These are phyloP conservation scores for Drechslerella dactyloides DNA, from an alignment of 2,329 filamentous ascomycete genomes.

Conservation along the genomic window DNA sequence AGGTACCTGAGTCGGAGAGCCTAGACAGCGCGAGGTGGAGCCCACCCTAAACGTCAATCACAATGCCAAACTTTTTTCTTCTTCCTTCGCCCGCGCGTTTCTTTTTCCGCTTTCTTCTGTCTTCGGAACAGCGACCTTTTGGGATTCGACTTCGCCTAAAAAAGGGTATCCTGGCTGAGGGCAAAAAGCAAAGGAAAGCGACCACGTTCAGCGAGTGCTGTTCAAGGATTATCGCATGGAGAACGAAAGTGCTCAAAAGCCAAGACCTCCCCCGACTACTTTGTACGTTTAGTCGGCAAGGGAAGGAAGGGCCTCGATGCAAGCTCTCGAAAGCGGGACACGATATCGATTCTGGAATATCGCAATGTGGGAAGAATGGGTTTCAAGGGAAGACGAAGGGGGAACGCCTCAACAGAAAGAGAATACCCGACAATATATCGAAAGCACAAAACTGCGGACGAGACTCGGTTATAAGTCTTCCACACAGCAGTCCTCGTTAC, in stretches of 20 bases:
- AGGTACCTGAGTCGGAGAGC: slow-evolving; percentile 49
- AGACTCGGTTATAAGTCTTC: slow-evolving; percentile 14
- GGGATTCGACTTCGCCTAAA: slow-evolving; percentile 42
- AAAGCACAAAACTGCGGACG: slow-evolving; percentile 19
- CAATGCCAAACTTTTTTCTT: slow-evolving; percentile 18
- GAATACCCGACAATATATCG: slow-evolving; percentile 31
- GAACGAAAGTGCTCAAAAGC: slow-evolving; percentile 27
- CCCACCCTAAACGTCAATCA: slow-evolving; percentile 48
- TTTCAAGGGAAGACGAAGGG: background rate
- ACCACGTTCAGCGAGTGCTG: slow-evolving; percentile 31
- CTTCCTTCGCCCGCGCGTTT: background rate
- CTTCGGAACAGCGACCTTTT: slow-evolving; percentile 15
- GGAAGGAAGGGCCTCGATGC: background rate
- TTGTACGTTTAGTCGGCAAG: background rate
- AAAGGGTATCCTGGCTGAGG: slow-evolving; percentile 31
- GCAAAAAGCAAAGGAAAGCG: slow-evolving; percentile 42
- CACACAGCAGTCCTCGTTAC: background rate
- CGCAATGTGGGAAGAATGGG: background rate
- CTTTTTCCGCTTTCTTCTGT: slow-evolving; percentile 8
- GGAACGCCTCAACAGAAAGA: slow-evolving; percentile 19
- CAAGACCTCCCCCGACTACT: slow-evolving; percentile 23
- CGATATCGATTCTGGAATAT: background rate
- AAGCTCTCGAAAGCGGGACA: too few relatives aligned
- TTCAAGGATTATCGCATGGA: slow-evolving; percentile 34
- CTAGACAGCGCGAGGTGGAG: slow-evolving; percentile 44